Percentiles rank a stretch among this genome's conserved stretches.
phyloP scores from a whole-genome alignment of 352 stramenopile genomes.

The Globisporangium megalacanthum region DNA sequence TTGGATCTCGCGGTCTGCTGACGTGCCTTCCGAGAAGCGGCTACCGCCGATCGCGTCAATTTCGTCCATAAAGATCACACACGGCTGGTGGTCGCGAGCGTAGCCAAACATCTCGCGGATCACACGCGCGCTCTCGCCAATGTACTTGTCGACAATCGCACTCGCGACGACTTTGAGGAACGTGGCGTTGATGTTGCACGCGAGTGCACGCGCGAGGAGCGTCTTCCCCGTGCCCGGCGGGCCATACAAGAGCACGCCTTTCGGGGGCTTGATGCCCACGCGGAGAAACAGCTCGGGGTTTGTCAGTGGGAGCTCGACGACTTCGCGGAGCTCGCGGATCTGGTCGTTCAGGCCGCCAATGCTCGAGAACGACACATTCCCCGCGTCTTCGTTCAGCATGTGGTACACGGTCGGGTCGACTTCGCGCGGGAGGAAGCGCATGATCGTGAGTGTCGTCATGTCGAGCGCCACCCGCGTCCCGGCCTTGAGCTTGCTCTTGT shows the following conservation, averaged over 20 bases:
- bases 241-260: slow-evolving; percentile 98
- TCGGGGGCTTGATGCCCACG: slow-evolving; percentile 98
- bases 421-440: slow-evolving; percentile 97
- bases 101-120: slow-evolving; percentile 99
- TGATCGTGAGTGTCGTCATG: slow-evolving; percentile 99
- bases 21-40: slow-evolving; percentile 97
- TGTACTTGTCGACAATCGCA: slow-evolving; percentile 99
- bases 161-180: slow-evolving; percentile 99
- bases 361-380: slow-evolving; percentile 95
- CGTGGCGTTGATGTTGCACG: slow-evolving; percentile 98
- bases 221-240: slow-evolving; percentile 99
- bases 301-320: slow-evolving; percentile 98
- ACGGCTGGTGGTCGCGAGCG: slow-evolving; percentile 96
- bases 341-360: slow-evolving; percentile 99
- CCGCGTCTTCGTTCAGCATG: slow-evolving; percentile 98
- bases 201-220: slow-evolving; percentile 95
- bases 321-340: slow-evolving; percentile 95
- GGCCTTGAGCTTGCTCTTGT: slow-evolving; percentile 95
- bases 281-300: slow-evolving; percentile 99
- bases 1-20: slow-evolving; percentile 97
- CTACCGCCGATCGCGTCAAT: slow-evolving; percentile 99
- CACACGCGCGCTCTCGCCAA: slow-evolving; percentile 98
- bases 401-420: slow-evolving; percentile 99
- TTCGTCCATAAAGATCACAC: slow-evolving; percentile 99
- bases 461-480: slow-evolving; percentile 97